Evolutionary conservation across 305 asterid species (phyloP).

Genomic region (Fraxinus baroniana): DNA sequence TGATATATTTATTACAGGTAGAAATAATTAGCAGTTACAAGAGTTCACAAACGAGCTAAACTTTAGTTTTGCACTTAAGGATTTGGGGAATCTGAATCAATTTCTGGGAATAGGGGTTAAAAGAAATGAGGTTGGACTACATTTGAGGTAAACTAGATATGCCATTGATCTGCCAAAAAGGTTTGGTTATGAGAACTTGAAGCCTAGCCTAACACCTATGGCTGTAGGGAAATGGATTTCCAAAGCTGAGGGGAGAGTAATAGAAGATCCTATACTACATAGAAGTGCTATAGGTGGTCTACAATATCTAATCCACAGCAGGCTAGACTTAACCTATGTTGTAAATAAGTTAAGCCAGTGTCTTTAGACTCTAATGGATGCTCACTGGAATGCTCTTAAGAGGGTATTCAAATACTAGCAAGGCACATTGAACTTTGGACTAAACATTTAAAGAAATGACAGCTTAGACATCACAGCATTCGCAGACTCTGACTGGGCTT

Average conservation of each 20-base stretch:
- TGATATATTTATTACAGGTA: neutral
- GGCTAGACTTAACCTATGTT: neutral
- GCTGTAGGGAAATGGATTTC: too few species aligned
- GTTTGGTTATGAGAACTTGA: too few species aligned
- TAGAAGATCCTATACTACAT: too few species aligned
- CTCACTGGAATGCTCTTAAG: neutral
- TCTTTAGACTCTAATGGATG: neutral
- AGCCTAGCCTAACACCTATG: too few species aligned
- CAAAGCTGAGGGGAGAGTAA: too few species aligned
- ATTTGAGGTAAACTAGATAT: too few species aligned
- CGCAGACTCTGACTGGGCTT: too few species aligned
- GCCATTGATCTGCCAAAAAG: too few species aligned
- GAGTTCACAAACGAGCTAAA: neutral
- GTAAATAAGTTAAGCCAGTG: neutral
- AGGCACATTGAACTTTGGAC: neutral
- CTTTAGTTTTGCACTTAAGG: neutral
- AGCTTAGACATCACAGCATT: too few species aligned
- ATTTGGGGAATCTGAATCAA: neutral
- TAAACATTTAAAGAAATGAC: too few species aligned
- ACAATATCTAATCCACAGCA: neutral
- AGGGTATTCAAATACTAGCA: neutral
- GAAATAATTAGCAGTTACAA: neutral
- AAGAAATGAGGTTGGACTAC: neutral
- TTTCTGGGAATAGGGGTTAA: neutral
- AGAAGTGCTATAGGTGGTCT: too few species aligned